Percentiles rank a stretch among this genome's conserved stretches.
Evolutionary conservation across 345 rosid genomes (phyloP).

Genomic region (Eucalyptus fibrosa): DNA sequence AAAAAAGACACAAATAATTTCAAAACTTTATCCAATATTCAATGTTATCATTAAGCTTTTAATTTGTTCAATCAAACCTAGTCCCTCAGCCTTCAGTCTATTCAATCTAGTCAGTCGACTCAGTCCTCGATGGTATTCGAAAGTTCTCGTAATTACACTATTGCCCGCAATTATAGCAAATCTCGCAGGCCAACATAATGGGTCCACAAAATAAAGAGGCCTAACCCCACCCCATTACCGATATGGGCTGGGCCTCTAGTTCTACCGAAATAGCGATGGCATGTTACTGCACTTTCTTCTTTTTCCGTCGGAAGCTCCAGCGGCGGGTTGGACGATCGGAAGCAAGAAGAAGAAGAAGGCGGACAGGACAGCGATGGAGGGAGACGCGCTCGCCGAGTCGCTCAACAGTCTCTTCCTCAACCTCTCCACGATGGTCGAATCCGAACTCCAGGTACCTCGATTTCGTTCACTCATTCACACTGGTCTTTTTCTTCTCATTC

Average conservation of each 20-base stretch:
- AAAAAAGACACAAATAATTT: no score
- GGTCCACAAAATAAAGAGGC: no score
- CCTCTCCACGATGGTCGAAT: constrained; percentile 64
- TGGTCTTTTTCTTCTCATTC: not conserved
- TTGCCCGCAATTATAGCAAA: not conserved
- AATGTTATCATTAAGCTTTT: no score
- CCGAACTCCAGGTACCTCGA: constrained; percentile 55
- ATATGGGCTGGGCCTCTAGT: not conserved
- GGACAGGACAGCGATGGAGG: not conserved
- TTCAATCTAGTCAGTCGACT: no score
- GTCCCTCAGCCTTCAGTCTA: not conserved
- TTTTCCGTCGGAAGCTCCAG: not conserved
- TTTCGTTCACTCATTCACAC: not conserved
- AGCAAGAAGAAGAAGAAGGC: not conserved
- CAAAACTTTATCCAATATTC: no score
- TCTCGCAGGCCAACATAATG: no score
- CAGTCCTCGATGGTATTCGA: not conserved
- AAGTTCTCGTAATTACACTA: not conserved
- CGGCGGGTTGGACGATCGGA: not conserved
- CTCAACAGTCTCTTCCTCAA: constrained; percentile 46
- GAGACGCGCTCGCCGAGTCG: constrained; percentile 58
- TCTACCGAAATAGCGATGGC: not conserved
- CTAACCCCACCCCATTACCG: no score
- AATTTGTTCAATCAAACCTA: not conserved
- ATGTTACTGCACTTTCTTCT: not conserved